phyloP scores from a whole-genome alignment of 2,329 filamentous ascomycete species.

The Cytospora chrysosperma region DNA sequence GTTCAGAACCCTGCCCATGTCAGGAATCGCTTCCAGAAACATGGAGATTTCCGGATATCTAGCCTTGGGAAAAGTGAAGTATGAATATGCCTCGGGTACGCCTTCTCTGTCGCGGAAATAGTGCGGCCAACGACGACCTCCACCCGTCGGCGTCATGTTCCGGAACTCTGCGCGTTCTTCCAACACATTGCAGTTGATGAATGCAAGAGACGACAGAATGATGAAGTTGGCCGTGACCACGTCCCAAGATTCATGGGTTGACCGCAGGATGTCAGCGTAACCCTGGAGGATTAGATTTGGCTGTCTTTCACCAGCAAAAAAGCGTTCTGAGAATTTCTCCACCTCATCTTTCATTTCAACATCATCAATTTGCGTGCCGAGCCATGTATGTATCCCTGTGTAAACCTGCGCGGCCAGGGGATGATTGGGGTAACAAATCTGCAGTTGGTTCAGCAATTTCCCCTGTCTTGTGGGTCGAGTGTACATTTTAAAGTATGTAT shows the following conservation, averaged over 20 bases:
- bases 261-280: not conserved
- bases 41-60: conserved; percentile 3
- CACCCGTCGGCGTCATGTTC: not conserved
- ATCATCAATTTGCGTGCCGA: conserved; percentile 6
- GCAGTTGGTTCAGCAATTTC: no score
- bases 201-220: conserved; percentile 1
- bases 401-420: conserved; percentile 2
- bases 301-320: not conserved
- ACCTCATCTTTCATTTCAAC: not conserved
- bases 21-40: conserved; percentile 4
- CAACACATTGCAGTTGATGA: conserved; percentile 10
- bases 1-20: conserved; percentile 4
- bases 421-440: not conserved
- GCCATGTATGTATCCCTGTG: conserved; percentile 8
- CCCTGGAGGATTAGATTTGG: not conserved
- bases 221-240: conserved; percentile 2
- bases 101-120: conserved; percentile 10
- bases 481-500: no score
- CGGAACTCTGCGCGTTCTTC: conserved; percentile 7
- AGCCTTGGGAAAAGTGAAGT: conserved; percentile 3
- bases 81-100: conserved; percentile 5
- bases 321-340: conserved; percentile 1
- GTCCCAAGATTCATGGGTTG: conserved; percentile 3
- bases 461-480: not conserved
- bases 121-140: conserved; percentile 8